Base-by-base conservation (phyloP, 306 rosid genomes). In the Cucurbita maxima region DNA sequence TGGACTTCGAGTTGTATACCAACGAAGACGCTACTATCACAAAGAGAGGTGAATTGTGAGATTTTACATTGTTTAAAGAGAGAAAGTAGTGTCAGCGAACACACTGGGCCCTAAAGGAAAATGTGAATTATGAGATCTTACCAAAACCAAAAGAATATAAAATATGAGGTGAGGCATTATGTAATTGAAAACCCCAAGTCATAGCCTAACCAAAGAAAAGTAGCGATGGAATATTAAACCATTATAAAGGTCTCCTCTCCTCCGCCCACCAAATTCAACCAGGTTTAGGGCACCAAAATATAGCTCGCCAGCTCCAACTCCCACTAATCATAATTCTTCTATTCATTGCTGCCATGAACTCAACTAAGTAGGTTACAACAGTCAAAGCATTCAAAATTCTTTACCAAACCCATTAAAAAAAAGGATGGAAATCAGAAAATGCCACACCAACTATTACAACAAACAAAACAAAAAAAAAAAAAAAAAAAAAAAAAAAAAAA, bases 341-440 rank as follows among this genome's bases (percentile, higher is more conserved):
- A 25, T 25, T 59, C 43, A 59, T 6, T 43, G 7, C 43, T 25
- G 10, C 5, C 43, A 58, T 57, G 11, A 58, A 60, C 67, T 36
- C 18, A 5, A n/a, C 14, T 4, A 62, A 37, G 30, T 38, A 62
- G 50, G 20, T 62, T 30, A 30, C 2, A 30, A 30, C 34, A 30
- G 34, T 30, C 3, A 1, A 30, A 30, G 34, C 34, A 30, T 30
- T 30, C 34, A 30, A 30, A 30, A 30, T 30, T 30, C 25, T 50
- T 48, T 5, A 69, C 58, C 58, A 48, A 48, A 69, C 74, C 56
- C 73, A 47, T 68, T 0, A 13, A 47, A 12, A 47, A 12, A 68
- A 47, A 68, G 41, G 73, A 68, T 22, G 73, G 55, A 47, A 45
- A 20, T 47, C 41, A 15, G 56, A 68, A 68, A 50, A 69, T 44